These are phyloP conservation scores for Leucocoprinus leucothites DNA, from an alignment of 768 basidiomycete genomes.

Conservation along the genomic window DNA sequence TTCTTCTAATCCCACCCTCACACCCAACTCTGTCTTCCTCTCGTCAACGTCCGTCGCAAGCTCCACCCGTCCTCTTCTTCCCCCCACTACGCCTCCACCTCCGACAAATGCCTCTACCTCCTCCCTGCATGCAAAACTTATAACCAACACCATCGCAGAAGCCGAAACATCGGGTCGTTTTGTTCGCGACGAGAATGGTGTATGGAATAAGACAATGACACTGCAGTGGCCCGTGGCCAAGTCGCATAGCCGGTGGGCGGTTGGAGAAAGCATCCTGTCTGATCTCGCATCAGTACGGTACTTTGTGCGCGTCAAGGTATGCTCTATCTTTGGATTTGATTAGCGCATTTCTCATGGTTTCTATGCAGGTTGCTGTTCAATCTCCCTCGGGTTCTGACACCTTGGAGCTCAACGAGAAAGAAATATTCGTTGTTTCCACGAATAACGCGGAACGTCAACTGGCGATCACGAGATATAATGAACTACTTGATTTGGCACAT, in stretches of 20 bases:
- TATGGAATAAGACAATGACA: slow-evolving; percentile 63
- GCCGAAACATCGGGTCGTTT: slow-evolving; percentile 61
- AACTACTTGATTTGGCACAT: slow-evolving; percentile 27
- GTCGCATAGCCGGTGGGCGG: slow-evolving; percentile 70
- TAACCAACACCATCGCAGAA: slow-evolving; percentile 52
- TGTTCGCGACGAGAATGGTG: slow-evolving; percentile 49
- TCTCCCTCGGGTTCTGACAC: slow-evolving; percentile 62
- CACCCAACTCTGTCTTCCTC: slow-evolving; percentile 17
- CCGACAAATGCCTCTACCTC: slow-evolving; percentile 17
- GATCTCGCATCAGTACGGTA: slow-evolving; percentile 65
- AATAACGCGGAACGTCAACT: slow-evolving; percentile 67
- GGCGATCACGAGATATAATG: slow-evolving; percentile 58
- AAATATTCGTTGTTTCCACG: slow-evolving; percentile 64
- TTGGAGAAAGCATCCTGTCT: slow-evolving; percentile 74
- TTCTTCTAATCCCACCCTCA: slow-evolving; percentile 41
- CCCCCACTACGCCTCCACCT: slow-evolving; percentile 18
- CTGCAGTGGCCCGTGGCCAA: slow-evolving; percentile 72
- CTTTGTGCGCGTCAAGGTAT: slow-evolving; percentile 67
- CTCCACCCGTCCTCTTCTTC: slow-evolving; percentile 13
- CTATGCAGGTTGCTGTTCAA: slow-evolving; percentile 41
- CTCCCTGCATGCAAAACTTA: slow-evolving; percentile 32
- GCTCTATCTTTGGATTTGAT: background rate
- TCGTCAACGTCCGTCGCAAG: slow-evolving; percentile 14
- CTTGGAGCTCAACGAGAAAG: slow-evolving; percentile 66
- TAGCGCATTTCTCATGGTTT: background rate